Evolutionary conservation across 768 basidiomycete genomes (phyloP), one percentile per base, ranked within the genome.

Genomic region (Pholiota microspora): DNA sequence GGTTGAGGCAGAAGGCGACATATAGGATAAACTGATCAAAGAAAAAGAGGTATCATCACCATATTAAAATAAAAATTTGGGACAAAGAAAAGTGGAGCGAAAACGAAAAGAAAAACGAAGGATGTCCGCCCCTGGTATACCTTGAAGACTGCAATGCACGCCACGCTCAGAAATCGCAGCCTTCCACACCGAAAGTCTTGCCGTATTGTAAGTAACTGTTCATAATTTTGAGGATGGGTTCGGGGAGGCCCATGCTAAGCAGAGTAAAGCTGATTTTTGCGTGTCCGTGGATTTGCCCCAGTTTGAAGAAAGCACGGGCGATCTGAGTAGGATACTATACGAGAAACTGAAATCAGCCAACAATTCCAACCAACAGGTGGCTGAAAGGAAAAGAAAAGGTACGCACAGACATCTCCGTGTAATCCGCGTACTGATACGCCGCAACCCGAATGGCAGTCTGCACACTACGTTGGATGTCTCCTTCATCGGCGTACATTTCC

Each of bases 401-500:
- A 79, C 90, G 46, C 61, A 93, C 92, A 64, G 88, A 80, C 81
- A 87, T 90, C 77, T 95, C 93, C 27, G 86, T 85, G 62, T 94
- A 96, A 64, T 94, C 92, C 7, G 86, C 89, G 61, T 84, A 85
- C 69, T 95, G 90, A 75, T 98, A 98, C 23, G 93, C 92, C 24
- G 94, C 92, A 32, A 98, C 84, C 27, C 94, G 82, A 53, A 98
- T 93, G 2, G 92, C 95, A 1, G 91, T 92, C 70, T 97, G 95
- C 58, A 98, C 80, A 38, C 85, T 86, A 42, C 94, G 78, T 64
- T 89, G 91, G 54, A 98, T 86, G 66, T 98, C 97, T 3, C 94
- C 91, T 62, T 99, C 97, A 2, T 94, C 94, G n/a, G 93, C 86
- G 61, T 97, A 98, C 82, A 87, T 90, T 71, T 98, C 94, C 76